These are phyloP conservation scores for Agastache rugosa DNA, from an alignment of 257 asterid species.

Conservation along the genomic window DNA sequence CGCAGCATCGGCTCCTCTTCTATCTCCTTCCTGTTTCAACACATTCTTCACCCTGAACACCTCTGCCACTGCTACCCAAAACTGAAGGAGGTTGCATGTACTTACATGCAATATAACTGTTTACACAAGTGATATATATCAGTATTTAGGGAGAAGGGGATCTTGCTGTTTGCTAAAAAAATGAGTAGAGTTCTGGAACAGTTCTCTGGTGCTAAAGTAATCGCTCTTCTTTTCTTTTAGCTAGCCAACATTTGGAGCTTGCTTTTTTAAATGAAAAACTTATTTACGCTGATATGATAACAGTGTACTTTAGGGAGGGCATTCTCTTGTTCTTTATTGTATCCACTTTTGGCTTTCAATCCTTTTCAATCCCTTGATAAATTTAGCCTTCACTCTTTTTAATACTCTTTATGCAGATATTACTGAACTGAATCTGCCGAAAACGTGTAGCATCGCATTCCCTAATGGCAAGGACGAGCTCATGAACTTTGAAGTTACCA, in stretches of 20 bases:
- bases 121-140: not conserved
- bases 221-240: not conserved
- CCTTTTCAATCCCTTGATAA: not conserved
- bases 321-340: constrained; percentile 13
- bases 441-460: constrained; percentile 79
- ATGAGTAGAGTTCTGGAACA: not conserved
- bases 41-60: not conserved
- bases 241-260: not conserved
- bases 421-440: constrained; percentile 86
- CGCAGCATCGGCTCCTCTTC: not conserved
- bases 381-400: constrained; percentile 18
- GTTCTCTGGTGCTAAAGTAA: not conserved
- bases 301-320: not conserved
- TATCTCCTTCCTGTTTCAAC: not conserved
- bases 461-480: constrained; percentile 96
- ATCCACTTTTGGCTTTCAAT: not conserved
- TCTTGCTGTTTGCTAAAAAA: not conserved
- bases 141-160: not conserved
- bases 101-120: not conserved
- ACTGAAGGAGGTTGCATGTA: not conserved
- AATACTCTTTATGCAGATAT: constrained; percentile 58
- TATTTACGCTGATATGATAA: constrained; percentile 7
- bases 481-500: constrained; percentile 93
- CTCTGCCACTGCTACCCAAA: not conserved
- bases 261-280: constrained; percentile 4